Evolutionary conservation across 306 rosid genomes (phyloP).

Genomic region (Begonia loranthoides): DNA sequence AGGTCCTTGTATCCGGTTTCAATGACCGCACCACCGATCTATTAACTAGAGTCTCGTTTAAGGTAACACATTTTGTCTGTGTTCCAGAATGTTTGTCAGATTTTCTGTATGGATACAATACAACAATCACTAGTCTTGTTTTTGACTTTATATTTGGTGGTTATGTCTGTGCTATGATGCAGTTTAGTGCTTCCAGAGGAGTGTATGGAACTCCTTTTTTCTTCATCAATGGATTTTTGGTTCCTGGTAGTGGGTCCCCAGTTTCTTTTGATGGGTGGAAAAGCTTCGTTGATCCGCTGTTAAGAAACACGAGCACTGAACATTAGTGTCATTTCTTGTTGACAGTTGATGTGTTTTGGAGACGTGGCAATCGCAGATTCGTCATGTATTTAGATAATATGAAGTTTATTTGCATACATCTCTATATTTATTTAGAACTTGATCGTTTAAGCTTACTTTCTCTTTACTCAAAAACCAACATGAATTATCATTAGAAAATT

Average conservation of each 20-base stretch:
- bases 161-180: conserved; percentile 11
- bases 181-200: conserved; percentile 69
- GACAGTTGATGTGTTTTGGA: conserved; percentile 36
- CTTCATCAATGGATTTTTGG: conserved; percentile 77
- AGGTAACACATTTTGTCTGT: conserved; percentile 27
- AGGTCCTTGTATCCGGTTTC: conserved; percentile 41
- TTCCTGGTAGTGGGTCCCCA: conserved; percentile 40
- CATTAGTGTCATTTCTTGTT: too few species aligned
- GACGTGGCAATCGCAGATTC: conserved; percentile 3
- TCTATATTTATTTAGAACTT: conserved; percentile 2
- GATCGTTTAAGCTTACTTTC: too few species aligned
- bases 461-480: too few species aligned
- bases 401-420: not conserved
- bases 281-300: conserved; percentile 47
- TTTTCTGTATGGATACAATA: too few species aligned
- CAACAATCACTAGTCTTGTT: too few species aligned
- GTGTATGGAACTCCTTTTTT: conserved; percentile 80
- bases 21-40: conserved; percentile 43
- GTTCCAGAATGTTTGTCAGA: too few species aligned
- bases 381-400: too few species aligned
- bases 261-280: conserved; percentile 45
- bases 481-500: too few species aligned
- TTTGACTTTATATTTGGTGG: too few species aligned
- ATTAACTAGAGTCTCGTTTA: conserved; percentile 72
- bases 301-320: conserved; percentile 13